These are phyloP conservation scores for Chytriomyces sp. DNA, from an alignment of 192 early-diverging fungal species.

Conservation along the genomic window DNA sequence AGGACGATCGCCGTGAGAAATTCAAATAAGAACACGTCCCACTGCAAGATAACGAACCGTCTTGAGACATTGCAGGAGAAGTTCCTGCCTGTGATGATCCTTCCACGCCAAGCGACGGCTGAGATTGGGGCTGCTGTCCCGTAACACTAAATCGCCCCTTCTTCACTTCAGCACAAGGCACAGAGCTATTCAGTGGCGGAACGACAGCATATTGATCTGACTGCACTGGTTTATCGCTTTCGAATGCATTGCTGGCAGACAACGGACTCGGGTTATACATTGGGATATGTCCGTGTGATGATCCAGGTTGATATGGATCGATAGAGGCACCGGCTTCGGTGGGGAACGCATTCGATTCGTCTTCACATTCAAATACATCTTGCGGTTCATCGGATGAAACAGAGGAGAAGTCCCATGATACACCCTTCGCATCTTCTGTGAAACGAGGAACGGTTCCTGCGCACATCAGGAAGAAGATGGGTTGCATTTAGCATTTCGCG, in stretches of 20 bases:
- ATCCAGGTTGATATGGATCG: conserved; percentile 23
- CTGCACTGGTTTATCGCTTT: conserved; percentile 1
- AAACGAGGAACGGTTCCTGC: conserved; percentile 28
- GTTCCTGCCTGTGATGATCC: not conserved
- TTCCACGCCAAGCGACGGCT: not conserved
- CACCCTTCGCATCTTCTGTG: conserved; percentile 45
- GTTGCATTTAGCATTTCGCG: not conserved
- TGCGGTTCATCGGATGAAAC: not conserved
- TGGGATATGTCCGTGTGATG: not conserved
- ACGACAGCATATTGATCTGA: too few species aligned
- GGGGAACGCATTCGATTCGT: conserved; percentile 18
- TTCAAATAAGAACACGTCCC: too few species aligned
- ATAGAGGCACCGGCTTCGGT: conserved; percentile 13
- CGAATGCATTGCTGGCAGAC: conserved; percentile 5
- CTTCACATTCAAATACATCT: not conserved
- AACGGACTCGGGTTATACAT: conserved; percentile 3
- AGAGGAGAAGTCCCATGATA: conserved; percentile 71
- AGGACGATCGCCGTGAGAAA: not conserved
- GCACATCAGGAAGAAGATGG: not conserved
- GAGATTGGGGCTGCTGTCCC: conserved; percentile 30
- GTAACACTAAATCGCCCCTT: conserved; percentile 81
- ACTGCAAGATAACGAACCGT: not conserved
- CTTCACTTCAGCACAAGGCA: conserved; percentile 52
- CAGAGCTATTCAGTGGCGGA: too few species aligned
- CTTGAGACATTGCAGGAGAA: conserved; percentile 14